A percentile compares a stretch with the other conserved stretches of the same genome.
These are phyloP conservation scores for Isoetes taiwanensis DNA, from an alignment of 75 land plant species.

Conservation along the genomic window DNA sequence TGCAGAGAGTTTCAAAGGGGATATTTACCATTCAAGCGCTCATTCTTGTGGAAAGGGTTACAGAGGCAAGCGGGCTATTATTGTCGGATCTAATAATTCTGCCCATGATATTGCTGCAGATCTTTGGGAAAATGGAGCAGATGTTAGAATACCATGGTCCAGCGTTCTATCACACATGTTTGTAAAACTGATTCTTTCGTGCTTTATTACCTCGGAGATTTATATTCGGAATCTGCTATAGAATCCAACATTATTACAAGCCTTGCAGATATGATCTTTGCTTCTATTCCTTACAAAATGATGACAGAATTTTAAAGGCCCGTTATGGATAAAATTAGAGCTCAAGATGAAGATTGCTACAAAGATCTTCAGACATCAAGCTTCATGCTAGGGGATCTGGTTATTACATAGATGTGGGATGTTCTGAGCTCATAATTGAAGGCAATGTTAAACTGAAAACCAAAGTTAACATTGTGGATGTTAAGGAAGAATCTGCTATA, in stretches of 20 bases:
- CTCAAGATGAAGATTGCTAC: too few species aligned
- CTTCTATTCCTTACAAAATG: conserved; percentile 7
- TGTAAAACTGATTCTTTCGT: background rate
- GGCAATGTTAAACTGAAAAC: background rate
- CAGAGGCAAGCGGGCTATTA: conserved; percentile 8
- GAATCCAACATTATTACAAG: background rate
- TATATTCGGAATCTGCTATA: background rate
- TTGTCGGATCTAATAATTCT: conserved; percentile 9
- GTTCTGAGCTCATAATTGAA: background rate
- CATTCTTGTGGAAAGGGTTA: background rate
- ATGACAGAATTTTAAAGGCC: too few species aligned
- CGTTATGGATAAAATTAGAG: too few species aligned
- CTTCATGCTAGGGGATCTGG: conserved; percentile 8
- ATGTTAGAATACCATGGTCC: conserved; percentile 13
- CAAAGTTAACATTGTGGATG: background rate
- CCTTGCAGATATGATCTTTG: background rate
- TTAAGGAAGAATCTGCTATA: background rate
- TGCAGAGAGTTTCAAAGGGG: conserved; percentile 4
- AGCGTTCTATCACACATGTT: conserved; percentile 5
- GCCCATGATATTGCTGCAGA: conserved; percentile 9
- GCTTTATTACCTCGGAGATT: background rate
- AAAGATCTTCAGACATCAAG: too few species aligned
- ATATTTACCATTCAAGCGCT: conserved; percentile 8
- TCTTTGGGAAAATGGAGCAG: conserved; percentile 12
- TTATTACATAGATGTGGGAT: conserved; percentile 9